Percentiles rank a stretch among this genome's conserved stretches.
Evolutionary conservation across 2,329 filamentous ascomycete genomes (phyloP).

Genomic region (Alternaria ethzedia): DNA sequence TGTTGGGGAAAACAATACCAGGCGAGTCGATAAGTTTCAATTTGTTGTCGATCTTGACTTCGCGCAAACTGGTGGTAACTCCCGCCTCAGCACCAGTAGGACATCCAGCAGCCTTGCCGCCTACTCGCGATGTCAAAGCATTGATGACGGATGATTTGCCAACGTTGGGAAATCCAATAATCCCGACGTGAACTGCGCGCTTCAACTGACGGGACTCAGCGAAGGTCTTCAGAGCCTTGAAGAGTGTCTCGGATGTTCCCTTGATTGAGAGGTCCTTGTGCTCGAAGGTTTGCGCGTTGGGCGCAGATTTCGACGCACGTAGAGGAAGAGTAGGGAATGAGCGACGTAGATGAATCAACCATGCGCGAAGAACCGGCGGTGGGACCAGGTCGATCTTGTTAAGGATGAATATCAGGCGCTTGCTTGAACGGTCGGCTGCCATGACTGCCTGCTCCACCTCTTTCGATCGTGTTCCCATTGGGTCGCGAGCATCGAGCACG

Average conservation of each 20-base stretch:
- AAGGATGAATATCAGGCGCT: conserved; percentile 86
- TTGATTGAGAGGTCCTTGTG: conserved; percentile 88
- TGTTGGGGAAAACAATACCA: conserved; percentile 88
- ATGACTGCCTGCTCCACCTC: conserved; percentile 91
- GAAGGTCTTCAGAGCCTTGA: conserved; percentile 89
- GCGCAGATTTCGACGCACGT: conserved; percentile 79
- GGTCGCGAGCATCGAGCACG: conserved; percentile 89
- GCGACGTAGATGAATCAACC: conserved; percentile 82
- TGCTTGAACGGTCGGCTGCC: conserved; percentile 82
- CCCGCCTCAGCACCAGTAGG: conserved; percentile 91
- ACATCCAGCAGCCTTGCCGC: conserved; percentile 73
- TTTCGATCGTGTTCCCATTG: conserved; percentile 86
- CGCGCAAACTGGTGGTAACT: conserved; percentile 84
- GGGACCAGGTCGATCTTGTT: conserved; percentile 97
- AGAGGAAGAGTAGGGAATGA: conserved; percentile 93
- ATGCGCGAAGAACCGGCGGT: conserved; percentile 78
- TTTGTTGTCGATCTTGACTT: conserved; percentile 94
- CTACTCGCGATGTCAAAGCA: conserved; percentile 79
- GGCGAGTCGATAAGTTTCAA: conserved; percentile 92
- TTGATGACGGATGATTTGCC: conserved; percentile 98
- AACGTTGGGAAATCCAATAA: conserved; percentile 95
- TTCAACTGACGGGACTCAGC: conserved; percentile 84
- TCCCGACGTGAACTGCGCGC: conserved; percentile 86
- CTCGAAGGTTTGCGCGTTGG: conserved; percentile 90
- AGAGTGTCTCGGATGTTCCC: conserved; percentile 82